Evolutionary conservation across 257 asterid genomes (phyloP).

Genomic region (Solanum chilense): DNA sequence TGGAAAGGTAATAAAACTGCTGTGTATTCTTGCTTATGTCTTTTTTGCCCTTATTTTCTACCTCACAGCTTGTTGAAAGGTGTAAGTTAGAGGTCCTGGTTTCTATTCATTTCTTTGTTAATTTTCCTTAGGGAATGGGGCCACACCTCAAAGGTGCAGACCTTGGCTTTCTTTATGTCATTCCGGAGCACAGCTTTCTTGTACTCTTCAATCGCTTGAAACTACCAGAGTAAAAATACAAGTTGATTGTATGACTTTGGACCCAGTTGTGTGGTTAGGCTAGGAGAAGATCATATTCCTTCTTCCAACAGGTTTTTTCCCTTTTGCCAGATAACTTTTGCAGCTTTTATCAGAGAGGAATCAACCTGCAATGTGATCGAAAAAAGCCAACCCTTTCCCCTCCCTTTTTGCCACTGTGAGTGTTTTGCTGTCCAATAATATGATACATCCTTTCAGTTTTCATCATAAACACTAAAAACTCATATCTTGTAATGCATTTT

Average conservation of each 20-base stretch:
- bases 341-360: background rate
- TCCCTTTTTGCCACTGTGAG: background rate
- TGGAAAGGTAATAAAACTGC: conserved; percentile 53
- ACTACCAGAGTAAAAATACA: conserved; percentile 49
- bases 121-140: conserved; percentile 54
- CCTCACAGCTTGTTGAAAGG: background rate
- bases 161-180: conserved; percentile 80
- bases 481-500: background rate
- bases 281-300: background rate
- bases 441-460: background rate
- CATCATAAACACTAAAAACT: background rate
- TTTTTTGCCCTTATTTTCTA: background rate
- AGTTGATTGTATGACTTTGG: background rate
- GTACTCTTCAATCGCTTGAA: conserved; percentile 85
- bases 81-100: background rate
- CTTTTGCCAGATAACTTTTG: background rate
- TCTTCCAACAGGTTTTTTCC: background rate
- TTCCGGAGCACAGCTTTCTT: conserved; percentile 88
- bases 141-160: conserved; percentile 84
- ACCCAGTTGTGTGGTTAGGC: background rate
- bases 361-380: background rate
- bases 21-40: background rate
- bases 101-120: background rate
- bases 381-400: background rate
- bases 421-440: background rate